Conservation (phyloP, 2,329 filamentous ascomycete genomes). For the Podosphaera xanthii region DNA sequence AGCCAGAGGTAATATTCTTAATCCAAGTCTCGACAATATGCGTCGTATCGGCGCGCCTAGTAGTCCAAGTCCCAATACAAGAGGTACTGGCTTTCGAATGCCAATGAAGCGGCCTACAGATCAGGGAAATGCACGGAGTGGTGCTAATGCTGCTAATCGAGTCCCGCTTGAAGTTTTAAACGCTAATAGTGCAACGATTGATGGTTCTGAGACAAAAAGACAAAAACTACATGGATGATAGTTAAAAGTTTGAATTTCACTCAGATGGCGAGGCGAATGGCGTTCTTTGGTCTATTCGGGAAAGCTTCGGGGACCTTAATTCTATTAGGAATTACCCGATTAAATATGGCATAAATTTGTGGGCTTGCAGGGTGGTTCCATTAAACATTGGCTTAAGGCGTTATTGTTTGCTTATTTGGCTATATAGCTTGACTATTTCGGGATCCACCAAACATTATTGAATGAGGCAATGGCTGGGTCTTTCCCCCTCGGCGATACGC, state of each 20-base stretch:
- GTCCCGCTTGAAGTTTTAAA: not conserved
- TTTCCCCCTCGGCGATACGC: too few relatives aligned
- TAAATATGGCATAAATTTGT: not conserved
- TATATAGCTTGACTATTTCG: not conserved
- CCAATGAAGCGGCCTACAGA: constrained; percentile 19
- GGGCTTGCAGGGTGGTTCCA: not conserved
- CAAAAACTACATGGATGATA: constrained; percentile 11
- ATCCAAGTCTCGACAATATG: constrained; percentile 29
- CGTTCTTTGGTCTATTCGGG: not conserved
- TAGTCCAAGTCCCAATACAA: constrained; percentile 23
- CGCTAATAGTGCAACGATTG: not conserved
- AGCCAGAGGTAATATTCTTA: constrained; percentile 22
- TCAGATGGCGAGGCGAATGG: not conserved
- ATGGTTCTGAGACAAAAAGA: constrained; percentile 15
- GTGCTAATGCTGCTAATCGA: constrained; percentile 10
- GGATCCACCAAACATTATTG: too few relatives aligned
- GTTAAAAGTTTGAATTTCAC: not conserved
- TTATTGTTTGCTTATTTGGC: not conserved
- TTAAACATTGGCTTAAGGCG: not conserved
- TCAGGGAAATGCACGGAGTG: constrained; percentile 1
- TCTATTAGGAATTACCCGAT: not conserved
- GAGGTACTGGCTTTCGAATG: constrained; percentile 1
- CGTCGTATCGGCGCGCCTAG: constrained; percentile 37
- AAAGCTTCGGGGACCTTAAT: not conserved
- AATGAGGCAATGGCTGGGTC: too few relatives aligned